These are phyloP conservation scores for Raffaelea deltoideospora DNA, from an alignment of 2,329 filamentous ascomycete genomes.

Conservation along the genomic window DNA sequence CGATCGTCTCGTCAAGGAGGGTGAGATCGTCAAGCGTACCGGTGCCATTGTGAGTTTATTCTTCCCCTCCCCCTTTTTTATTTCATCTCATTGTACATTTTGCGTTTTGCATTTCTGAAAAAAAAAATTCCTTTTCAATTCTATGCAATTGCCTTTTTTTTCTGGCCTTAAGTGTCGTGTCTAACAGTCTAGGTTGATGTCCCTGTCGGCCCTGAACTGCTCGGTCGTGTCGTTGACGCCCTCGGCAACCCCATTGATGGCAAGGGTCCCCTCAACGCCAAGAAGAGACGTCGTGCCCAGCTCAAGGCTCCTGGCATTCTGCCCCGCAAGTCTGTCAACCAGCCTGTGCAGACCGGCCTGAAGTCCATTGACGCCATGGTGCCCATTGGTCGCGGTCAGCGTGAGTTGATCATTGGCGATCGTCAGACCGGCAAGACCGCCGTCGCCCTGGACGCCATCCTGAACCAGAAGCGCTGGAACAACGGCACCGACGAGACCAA, in stretches of 20 bases:
- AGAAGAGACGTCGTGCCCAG: conserved; percentile 88
- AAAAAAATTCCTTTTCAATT: not conserved
- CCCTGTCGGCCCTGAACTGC: conserved; percentile 79
- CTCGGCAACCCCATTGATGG: conserved; percentile 99
- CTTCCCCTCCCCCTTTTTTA: no score
- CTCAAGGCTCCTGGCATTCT: conserved; percentile 98
- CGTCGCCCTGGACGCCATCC: conserved; percentile 91
- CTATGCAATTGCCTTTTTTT: not conserved
- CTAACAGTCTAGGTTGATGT: conserved; percentile 62
- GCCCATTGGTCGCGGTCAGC: conserved; percentile 98
- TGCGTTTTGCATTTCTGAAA: no score
- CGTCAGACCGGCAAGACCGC: conserved; percentile 99
- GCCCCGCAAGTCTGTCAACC: conserved; percentile 89
- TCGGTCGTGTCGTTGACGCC: conserved; percentile 96
- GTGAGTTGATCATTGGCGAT: conserved; percentile 99
- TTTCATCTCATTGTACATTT: not conserved
- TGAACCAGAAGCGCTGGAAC: conserved; percentile 99
- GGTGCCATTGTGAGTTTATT: conserved; percentile 77
- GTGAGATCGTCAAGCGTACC: conserved; percentile 98
- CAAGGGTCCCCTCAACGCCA: conserved; percentile 92
- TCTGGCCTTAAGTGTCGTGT: conserved; percentile 11
- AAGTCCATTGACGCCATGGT: conserved; percentile 99
- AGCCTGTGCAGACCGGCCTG: conserved; percentile 98
- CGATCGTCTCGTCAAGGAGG: conserved; percentile 98
- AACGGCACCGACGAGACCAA: conserved; percentile 69